Base-by-base conservation (phyloP, 176 grass and related monocot genomes). In the Bonia amplexicaulis region DNA sequence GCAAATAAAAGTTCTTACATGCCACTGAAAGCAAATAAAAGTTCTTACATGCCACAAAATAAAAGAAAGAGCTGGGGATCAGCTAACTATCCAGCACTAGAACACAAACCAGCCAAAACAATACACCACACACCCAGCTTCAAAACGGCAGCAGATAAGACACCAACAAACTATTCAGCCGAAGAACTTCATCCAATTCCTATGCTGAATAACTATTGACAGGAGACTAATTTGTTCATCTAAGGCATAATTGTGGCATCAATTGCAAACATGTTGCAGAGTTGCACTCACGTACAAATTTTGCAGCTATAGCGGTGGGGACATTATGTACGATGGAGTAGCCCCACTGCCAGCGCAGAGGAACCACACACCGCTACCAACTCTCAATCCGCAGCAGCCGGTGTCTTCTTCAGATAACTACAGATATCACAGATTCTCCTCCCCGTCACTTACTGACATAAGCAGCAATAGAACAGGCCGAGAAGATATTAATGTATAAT, bases 381-480 rank as follows among this genome's bases (percentile, higher is more conserved):
- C 84, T 35, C 87, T 89, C 66, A 86, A 91, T 48, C 93, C 93
- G 4, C 90, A 96, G 70, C 90, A 85, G 76, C 88, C 91, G 2
- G 83, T 88, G 55, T 89, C 87, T 19, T 82, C 88, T 42, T 66
- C 71, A 35, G 81, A 89, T 46, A 92, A 57, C 66, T 90, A 87
- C 81, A 91, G 83, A 81, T 94, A 89, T 71, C 91, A 91, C 22
- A 91, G 93, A 87, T 83, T 89, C 82, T 92, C 88, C 52, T 84
- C 91, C 11, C 79, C 90, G 57, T 82, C 90, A n/a, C 86, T 91
- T 86, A 82, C 89, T 41, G 96, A 99, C 35, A 90, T 89, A 33
- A 80, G 80, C 73, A 70, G 69, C 55, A 78, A 35, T 15, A 90
- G 89, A 94, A 80, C 89, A 67, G 88, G 71, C 57, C 84, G 86